phyloP scores from a whole-genome alignment of 2,329 filamentous ascomycete species.

The Penicillium psychrosexuale region DNA sequence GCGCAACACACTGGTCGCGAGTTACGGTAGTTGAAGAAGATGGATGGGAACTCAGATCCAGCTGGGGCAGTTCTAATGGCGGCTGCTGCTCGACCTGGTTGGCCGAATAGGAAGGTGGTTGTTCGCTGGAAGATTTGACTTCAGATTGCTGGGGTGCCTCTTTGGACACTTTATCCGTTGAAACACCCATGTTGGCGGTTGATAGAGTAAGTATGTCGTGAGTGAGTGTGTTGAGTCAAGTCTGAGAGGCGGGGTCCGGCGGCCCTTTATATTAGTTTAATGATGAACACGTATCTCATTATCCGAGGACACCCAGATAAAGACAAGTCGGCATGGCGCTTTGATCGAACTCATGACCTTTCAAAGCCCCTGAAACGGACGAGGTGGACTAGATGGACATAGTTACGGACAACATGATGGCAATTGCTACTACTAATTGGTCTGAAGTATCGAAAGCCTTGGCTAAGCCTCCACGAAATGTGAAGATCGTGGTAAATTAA shows the following conservation, averaged over 20 bases:
- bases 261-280: background rate
- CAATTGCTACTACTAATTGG: background rate
- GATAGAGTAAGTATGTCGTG: background rate
- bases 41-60: conserved; percentile 19
- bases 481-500: background rate
- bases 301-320: background rate
- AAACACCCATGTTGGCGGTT: conserved; percentile 11
- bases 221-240: background rate
- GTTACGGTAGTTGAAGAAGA: conserved; percentile 26
- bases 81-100: conserved; percentile 14
- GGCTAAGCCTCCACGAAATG: background rate
- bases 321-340: background rate
- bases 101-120: conserved; percentile 27
- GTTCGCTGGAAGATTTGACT: background rate
- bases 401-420: background rate
- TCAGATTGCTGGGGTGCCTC: background rate
- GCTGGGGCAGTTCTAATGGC: conserved; percentile 20
- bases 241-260: background rate
- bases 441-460: background rate
- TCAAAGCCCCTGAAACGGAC: background rate
- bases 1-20: conserved; percentile 62
- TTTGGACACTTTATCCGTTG: conserved; percentile 14
- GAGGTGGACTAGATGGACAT: background rate
- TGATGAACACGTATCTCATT: background rate
- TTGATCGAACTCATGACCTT: background rate